Conservation (phyloP, 345 rosid genomes). For the Anacardium occidentale region DNA sequence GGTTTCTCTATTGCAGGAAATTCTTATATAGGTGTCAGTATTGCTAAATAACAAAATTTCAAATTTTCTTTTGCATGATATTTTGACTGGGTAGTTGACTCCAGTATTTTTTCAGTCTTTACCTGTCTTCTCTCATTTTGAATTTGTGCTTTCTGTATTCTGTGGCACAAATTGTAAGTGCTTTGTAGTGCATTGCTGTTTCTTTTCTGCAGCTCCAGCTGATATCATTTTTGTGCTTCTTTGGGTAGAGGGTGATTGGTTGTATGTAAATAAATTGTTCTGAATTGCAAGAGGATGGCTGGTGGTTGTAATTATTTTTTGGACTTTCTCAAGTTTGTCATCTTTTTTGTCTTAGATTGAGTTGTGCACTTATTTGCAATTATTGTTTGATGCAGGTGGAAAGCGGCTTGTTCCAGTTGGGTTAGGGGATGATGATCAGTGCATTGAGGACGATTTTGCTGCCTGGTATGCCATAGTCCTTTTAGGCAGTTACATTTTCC, state of each 20-base stretch:
- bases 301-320: not conserved
- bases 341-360: not conserved
- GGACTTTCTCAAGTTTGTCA: not conserved
- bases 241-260: not conserved
- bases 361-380: not conserved
- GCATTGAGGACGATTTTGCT: slow-evolving; percentile 67
- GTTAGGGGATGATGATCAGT: slow-evolving; percentile 98
- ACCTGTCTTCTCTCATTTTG: not conserved
- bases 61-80: not conserved
- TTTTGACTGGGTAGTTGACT: not conserved
- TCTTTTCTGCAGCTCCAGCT: not conserved
- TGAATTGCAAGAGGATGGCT: not conserved
- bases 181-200: not conserved
- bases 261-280: not conserved
- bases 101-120: not conserved
- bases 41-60: not conserved
- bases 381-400: slow-evolving; percentile 17
- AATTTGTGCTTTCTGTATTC: not conserved
- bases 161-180: not conserved
- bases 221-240: not conserved
- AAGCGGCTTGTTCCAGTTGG: slow-evolving; percentile 69
- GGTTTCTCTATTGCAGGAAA: not conserved
- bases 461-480: slow-evolving; percentile 15
- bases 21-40: not conserved
- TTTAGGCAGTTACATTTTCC: not conserved